Percentiles rank a stretch among this genome's conserved stretches.
Conservation (phyloP, 495 filamentous ascomycete species). For the Hypoxylon fuscum region DNA sequence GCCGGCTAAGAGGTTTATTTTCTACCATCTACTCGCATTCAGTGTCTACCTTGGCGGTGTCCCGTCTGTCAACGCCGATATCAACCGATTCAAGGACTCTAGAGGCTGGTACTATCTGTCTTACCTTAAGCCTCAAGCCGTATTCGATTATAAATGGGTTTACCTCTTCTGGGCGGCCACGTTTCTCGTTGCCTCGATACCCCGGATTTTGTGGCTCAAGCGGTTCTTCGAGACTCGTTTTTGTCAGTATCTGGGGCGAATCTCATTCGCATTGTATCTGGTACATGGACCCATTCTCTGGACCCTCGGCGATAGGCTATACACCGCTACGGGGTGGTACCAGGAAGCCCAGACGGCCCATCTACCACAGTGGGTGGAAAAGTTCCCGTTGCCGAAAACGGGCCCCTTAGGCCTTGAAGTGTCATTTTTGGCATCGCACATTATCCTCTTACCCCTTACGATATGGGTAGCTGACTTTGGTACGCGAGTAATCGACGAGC, state of each 20-base stretch:
- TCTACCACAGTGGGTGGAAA: conserved; percentile 56
- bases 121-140: conserved; percentile 60
- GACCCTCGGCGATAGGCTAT: conserved; percentile 54
- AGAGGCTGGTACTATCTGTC: conserved; percentile 58
- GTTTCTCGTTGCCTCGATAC: conserved; percentile 63
- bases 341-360: conserved; percentile 47
- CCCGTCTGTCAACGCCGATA: conserved; percentile 49
- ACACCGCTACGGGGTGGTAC: conserved; percentile 62
- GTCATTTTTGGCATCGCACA: conserved; percentile 60
- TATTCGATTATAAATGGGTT: conserved; percentile 59
- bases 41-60: conserved; percentile 57
- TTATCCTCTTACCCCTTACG: conserved; percentile 65
- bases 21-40: conserved; percentile 54
- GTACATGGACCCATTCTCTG: conserved; percentile 68
- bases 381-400: conserved; percentile 55
- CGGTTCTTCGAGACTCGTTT: conserved; percentile 65
- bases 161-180: conserved; percentile 62
- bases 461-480: conserved; percentile 65
- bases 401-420: conserved; percentile 65
- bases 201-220: conserved; percentile 53
- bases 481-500: conserved; percentile 65
- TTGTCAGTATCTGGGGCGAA: conserved; percentile 70
- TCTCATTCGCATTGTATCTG: conserved; percentile 72
- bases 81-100: conserved; percentile 47
- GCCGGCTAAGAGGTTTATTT: conserved; percentile 54